These are phyloP conservation scores for Tritrichomonas musculus DNA, from an alignment of 208 protist species.

Conservation along the genomic window DNA sequence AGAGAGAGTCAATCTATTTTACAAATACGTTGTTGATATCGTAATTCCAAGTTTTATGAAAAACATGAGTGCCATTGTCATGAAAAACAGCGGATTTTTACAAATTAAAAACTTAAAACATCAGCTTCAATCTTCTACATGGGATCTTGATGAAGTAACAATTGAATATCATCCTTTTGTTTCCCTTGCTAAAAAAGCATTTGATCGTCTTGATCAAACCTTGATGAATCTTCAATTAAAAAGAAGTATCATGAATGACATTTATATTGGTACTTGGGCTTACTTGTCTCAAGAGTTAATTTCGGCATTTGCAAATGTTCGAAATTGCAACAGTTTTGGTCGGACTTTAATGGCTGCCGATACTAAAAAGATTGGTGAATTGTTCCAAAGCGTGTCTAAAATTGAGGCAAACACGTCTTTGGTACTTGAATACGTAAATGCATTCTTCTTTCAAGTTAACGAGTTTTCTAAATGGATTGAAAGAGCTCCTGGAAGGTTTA, in stretches of 20 bases:
- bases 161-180: slow-evolving; percentile 18
- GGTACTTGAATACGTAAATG: neutral
- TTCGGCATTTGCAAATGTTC: neutral
- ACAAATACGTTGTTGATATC: neutral
- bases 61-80: neutral
- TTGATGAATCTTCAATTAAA: neutral
- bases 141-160: neutral
- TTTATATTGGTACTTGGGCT: neutral
- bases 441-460: neutral
- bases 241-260: neutral
- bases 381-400: neutral
- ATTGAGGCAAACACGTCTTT: neutral
- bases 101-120: neutral
- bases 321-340: neutral
- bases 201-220: neutral
- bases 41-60: neutral
- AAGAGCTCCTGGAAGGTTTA: neutral
- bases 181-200: neutral
- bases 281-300: neutral
- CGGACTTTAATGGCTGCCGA: neutral
- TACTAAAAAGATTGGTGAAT: neutral
- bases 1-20: neutral
- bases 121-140: neutral
- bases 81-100: neutral
- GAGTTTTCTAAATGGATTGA: neutral